Percentiles rank a stretch among this genome's conserved stretches.
Conservation (phyloP, 139 green algal genomes). For the Bryopsis sp. region DNA sequence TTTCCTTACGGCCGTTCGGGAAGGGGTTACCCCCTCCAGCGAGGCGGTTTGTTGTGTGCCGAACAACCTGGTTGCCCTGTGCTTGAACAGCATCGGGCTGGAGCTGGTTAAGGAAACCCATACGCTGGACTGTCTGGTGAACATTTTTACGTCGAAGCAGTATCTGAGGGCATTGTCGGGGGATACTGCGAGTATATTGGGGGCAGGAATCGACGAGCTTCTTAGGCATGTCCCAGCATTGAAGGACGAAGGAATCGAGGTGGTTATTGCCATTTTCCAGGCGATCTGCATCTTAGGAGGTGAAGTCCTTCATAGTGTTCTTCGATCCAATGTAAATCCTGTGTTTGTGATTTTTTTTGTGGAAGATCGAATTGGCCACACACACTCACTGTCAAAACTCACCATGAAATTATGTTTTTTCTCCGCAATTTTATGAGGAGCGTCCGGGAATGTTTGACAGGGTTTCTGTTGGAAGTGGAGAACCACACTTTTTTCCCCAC, state of each 20-base stretch:
- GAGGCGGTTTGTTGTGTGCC: conserved; percentile 74
- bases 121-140: conserved; percentile 53
- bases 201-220: conserved; percentile 80
- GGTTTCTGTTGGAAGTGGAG: too few relatives aligned
- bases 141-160: conserved; percentile 61
- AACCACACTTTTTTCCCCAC: too few relatives aligned
- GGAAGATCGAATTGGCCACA: too few relatives aligned
- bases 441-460: too few relatives aligned
- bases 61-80: conserved; percentile 75
- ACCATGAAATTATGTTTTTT: too few relatives aligned
- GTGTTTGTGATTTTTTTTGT: neutral
- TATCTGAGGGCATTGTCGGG: conserved; percentile 44
- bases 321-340: neutral
- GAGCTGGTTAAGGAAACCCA: conserved; percentile 46
- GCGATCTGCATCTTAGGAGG: conserved; percentile 57
- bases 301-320: too few relatives aligned
- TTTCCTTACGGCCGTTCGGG: conserved; percentile 57
- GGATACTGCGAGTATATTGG: conserved; percentile 69
- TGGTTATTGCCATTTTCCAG: conserved; percentile 54
- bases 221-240: conserved; percentile 75
- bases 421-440: too few relatives aligned
- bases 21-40: conserved; percentile 32
- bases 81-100: conserved; percentile 71
- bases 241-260: conserved; percentile 46
- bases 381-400: too few relatives aligned